phyloP scores from a whole-genome alignment of 257 asterid species.

The Oldenlandia corymbosa region DNA sequence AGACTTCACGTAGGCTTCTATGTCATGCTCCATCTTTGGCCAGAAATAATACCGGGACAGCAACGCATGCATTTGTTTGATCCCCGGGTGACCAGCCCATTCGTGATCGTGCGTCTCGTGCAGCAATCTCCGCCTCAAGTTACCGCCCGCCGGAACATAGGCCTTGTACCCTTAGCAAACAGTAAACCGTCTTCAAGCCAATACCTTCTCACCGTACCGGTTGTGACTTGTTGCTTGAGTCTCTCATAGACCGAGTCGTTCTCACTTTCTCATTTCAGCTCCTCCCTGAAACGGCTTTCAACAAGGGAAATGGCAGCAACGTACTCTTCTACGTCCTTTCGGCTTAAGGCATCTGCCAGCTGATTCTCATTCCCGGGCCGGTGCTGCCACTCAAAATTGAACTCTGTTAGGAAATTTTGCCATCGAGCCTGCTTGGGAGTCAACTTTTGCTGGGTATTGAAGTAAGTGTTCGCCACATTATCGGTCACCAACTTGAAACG shows the following conservation, averaged over 20 bases:
- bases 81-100: constrained; percentile 6
- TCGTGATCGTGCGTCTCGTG: background rate
- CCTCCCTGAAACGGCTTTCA: no score
- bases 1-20: background rate
- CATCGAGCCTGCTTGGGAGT: background rate
- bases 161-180: no score
- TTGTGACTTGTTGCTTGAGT: no score
- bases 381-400: background rate
- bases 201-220: no score
- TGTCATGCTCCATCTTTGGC: background rate
- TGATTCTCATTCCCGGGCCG: background rate
- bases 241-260: no score
- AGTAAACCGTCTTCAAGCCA: no score
- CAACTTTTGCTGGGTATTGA: background rate
- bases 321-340: no score
- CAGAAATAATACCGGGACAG: background rate
- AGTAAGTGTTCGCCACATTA: background rate
- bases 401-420: background rate
- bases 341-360: no score
- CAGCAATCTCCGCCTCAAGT: background rate
- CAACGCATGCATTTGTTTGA: background rate
- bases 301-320: no score
- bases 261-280: no score
- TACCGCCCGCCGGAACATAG: no score
- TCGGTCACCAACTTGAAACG: no score